Percentiles rank a stretch among this genome's conserved stretches.
Evolutionary conservation across 1,284 basidiomycete genomes (phyloP).

Genomic region (Fomitopsis betulina): DNA sequence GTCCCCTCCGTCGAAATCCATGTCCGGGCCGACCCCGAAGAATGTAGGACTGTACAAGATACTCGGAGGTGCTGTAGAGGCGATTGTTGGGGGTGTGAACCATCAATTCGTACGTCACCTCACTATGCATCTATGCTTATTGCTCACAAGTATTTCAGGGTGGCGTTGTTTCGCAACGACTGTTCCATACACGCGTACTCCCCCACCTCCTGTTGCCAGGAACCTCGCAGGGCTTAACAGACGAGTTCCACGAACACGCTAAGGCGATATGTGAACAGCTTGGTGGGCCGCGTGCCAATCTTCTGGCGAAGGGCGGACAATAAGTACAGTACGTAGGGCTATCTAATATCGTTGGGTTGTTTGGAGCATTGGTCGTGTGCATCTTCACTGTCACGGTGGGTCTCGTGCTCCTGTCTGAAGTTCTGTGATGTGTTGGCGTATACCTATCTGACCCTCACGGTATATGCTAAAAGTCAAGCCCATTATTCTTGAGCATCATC

Average conservation of each 20-base stretch:
- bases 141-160: conserved; percentile 38
- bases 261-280: conserved; percentile 39
- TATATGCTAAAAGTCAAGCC: too few species aligned
- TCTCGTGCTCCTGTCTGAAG: too few species aligned
- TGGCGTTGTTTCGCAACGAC: conserved; percentile 52
- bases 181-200: conserved; percentile 65
- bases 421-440: too few species aligned
- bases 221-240: conserved; percentile 42
- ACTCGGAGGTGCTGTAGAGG: conserved; percentile 70
- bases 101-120: conserved; percentile 65
- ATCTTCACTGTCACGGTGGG: too few species aligned
- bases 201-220: conserved; percentile 48
- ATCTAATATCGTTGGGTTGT: neutral
- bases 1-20: conserved; percentile 41
- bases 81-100: conserved; percentile 71
- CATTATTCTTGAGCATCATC: too few species aligned
- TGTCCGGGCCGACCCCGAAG: conserved; percentile 30
- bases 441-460: too few species aligned
- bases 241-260: conserved; percentile 47
- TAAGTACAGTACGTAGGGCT: conserved; percentile 1
- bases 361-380: neutral
- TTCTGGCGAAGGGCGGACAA: neutral
- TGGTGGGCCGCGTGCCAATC: conserved; percentile 36
- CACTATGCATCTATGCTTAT: neutral
- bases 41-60: conserved; percentile 72